phyloP scores from a whole-genome alignment of 371 early-diverging fungal species.

The Smittium mucronatum region DNA sequence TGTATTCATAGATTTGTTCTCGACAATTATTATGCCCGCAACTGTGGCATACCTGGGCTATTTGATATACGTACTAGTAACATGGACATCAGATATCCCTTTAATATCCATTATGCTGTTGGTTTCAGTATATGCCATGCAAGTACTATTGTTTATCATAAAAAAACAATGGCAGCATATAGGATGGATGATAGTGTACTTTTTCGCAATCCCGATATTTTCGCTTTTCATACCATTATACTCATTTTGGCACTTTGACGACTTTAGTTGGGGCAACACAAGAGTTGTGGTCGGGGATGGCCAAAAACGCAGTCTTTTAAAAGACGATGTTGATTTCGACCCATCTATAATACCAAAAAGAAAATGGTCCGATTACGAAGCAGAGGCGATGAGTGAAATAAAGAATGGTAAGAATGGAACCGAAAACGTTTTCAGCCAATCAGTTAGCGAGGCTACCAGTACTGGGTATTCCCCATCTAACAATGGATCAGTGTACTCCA shows the following conservation, averaged over 20 bases:
- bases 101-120: slow-evolving; percentile 54
- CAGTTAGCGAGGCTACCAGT: not conserved
- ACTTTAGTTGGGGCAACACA: slow-evolving; percentile 96
- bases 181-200: slow-evolving; percentile 86
- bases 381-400: slow-evolving; percentile 24
- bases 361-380: slow-evolving; percentile 83
- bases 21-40: slow-evolving; percentile 81
- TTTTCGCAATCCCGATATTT: slow-evolving; percentile 69
- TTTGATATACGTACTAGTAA: slow-evolving; percentile 59
- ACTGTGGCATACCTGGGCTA: slow-evolving; percentile 65
- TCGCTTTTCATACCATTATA: slow-evolving; percentile 67
- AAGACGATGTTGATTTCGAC: slow-evolving; percentile 62
- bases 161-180: slow-evolving; percentile 84
- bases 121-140: slow-evolving; percentile 63
- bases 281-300: slow-evolving; percentile 75
- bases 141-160: slow-evolving; percentile 63
- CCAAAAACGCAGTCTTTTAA: slow-evolving; percentile 48
- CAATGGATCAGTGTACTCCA: not conserved
- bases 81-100: slow-evolving; percentile 65
- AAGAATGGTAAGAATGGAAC: no score
- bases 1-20: slow-evolving; percentile 76
- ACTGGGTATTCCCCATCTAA: not conserved
- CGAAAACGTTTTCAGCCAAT: not conserved
- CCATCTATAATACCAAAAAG: slow-evolving; percentile 70
- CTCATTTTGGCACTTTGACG: slow-evolving; percentile 93